Evolutionary conservation across 2,329 filamentous ascomycete genomes (phyloP).

Genomic region (Tolypocladium sp.): DNA sequence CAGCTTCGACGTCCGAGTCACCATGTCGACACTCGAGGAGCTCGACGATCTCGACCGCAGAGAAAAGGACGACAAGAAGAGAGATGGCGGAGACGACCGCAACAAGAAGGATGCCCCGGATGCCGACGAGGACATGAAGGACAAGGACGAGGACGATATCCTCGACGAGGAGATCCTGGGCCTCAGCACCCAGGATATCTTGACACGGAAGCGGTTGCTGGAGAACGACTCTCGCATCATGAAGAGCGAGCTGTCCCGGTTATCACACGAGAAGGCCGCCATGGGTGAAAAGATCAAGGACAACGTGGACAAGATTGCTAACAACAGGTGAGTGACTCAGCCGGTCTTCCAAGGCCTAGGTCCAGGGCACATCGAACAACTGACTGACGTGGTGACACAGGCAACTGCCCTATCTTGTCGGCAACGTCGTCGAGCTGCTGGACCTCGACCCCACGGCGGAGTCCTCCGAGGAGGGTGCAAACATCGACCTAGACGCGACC

Average conservation of each 20-base stretch:
- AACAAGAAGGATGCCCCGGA: constrained; percentile 40
- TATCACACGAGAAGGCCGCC: constrained; percentile 88
- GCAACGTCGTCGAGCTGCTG: constrained; percentile 94
- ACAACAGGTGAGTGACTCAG: constrained; percentile 68
- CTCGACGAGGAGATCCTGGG: constrained; percentile 90
- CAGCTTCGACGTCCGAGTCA: constrained; percentile 9
- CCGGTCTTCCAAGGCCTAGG: too few relatives aligned
- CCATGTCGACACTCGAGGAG: constrained; percentile 86
- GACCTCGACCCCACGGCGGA: constrained; percentile 95
- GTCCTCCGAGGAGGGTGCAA: constrained; percentile 93
- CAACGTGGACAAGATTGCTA: constrained; percentile 97
- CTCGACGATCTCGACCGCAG: constrained; percentile 81
- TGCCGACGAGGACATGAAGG: constrained; percentile 86
- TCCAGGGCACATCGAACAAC: too few relatives aligned
- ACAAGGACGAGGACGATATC: constrained; percentile 64
- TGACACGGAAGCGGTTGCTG: constrained; percentile 79
- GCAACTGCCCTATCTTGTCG: constrained; percentile 95
- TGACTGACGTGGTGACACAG: constrained; percentile 32
- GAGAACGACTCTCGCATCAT: constrained; percentile 99
- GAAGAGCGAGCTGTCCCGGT: constrained; percentile 90
- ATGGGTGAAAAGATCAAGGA: constrained; percentile 99
- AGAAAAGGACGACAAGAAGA: constrained; percentile 60
- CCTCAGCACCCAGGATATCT: constrained; percentile 89
- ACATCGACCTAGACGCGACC: constrained; percentile 95
- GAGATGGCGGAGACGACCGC: constrained; percentile 22